phyloP scores from a whole-genome alignment of 179 eudicot species.

The Vitellaria paradoxa region DNA sequence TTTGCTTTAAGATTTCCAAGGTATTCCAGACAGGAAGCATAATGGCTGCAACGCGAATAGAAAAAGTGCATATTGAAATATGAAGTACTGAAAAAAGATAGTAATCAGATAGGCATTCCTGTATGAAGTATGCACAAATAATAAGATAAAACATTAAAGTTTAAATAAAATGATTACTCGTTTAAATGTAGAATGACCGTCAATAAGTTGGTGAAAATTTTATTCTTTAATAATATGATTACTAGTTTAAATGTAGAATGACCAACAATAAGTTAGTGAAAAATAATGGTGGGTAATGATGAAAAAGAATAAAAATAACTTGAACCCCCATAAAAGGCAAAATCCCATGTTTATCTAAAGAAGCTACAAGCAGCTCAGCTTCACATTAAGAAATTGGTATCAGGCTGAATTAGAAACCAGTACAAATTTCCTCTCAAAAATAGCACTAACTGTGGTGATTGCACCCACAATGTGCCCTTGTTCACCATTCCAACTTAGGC shows the following conservation, averaged over 20 bases:
- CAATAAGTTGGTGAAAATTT: neutral
- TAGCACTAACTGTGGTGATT: neutral
- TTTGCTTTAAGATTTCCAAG: conserved; percentile 80
- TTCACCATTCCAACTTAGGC: too few species aligned
- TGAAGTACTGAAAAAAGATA: neutral
- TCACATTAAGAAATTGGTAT: neutral
- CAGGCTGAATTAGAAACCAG: conserved; percentile 7
- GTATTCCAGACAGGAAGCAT: conserved; percentile 89
- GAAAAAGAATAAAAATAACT: neutral
- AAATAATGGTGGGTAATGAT: neutral
- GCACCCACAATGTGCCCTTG: neutral
- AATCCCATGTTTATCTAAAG: neutral
- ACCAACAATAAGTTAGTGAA: neutral
- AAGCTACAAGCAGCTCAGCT: neutral
- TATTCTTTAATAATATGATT: too few species aligned
- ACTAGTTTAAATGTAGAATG: too few species aligned
- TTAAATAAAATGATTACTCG: neutral
- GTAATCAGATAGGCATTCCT: neutral
- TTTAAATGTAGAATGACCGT: neutral
- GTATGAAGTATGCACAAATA: neutral
- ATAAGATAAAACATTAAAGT: neutral
- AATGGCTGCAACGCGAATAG: conserved; percentile 49
- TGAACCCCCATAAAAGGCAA: neutral
- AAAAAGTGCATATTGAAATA: neutral
- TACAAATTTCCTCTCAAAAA: neutral